Percentiles rank a stretch among this genome's conserved stretches.
These are phyloP conservation scores for Eucalyptus albens DNA, from an alignment of 345 rosid species.

Conservation along the genomic window DNA sequence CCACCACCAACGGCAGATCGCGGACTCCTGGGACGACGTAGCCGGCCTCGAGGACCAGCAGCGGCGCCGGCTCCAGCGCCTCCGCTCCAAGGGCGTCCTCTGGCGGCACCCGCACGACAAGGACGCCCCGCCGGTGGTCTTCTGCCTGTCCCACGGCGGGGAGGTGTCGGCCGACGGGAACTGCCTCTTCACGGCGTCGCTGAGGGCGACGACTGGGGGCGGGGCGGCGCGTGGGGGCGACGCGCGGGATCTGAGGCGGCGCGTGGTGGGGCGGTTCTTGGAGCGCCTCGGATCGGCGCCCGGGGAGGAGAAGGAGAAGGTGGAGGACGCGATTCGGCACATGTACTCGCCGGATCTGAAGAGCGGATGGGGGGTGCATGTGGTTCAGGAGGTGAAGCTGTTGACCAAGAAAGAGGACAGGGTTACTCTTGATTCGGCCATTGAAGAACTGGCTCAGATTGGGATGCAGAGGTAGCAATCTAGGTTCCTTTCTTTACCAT, in stretches of 20 bases:
- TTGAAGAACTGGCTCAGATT: slow-evolving; percentile 70
- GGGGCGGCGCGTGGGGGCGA: slow-evolving; percentile 44
- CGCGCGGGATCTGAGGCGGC: slow-evolving; percentile 6
- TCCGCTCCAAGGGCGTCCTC: slow-evolving; percentile 70
- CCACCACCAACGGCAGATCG: not conserved
- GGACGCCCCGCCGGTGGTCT: slow-evolving; percentile 49
- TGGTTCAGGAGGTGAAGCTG: slow-evolving; percentile 85
- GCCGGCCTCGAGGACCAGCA: slow-evolving; percentile 86
- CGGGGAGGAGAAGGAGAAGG: slow-evolving; percentile 26
- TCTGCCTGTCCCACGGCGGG: slow-evolving; percentile 82
- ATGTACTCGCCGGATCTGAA: slow-evolving; percentile 98
- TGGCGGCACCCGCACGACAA: slow-evolving; percentile 71
- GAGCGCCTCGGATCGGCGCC: slow-evolving; percentile 63
- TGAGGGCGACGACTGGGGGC: slow-evolving; percentile 43
- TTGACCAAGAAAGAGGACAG: slow-evolving; percentile 74
- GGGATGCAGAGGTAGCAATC: slow-evolving; percentile 74
- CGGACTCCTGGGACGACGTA: slow-evolving; percentile 66
- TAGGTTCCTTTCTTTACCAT: not conserved
- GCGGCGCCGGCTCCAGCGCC: slow-evolving; percentile 57
- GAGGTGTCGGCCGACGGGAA: slow-evolving; percentile 94
- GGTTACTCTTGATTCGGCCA: slow-evolving; percentile 50
- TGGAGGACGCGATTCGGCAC: slow-evolving; percentile 52
- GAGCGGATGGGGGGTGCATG: slow-evolving; percentile 97
- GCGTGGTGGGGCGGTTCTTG: slow-evolving; percentile 52
- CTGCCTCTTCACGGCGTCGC: slow-evolving; percentile 93